Percentiles rank a stretch among this genome's conserved stretches.
These are phyloP conservation scores for Puccinia horiana DNA, from an alignment of 1,284 basidiomycete genomes.

Conservation along the genomic window DNA sequence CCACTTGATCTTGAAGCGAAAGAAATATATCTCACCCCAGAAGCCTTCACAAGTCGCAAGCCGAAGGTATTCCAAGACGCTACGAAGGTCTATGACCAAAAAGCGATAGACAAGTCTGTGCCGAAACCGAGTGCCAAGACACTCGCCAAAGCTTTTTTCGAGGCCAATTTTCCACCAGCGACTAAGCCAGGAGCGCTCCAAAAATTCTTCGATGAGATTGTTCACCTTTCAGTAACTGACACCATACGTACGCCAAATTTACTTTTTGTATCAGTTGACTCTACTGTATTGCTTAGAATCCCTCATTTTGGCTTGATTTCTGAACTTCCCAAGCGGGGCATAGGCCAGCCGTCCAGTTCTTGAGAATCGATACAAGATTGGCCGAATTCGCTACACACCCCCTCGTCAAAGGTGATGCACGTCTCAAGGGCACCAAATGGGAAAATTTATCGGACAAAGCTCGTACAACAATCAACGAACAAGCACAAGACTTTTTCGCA, in stretches of 20 bases:
- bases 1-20: neutral
- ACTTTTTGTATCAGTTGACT: neutral
- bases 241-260: neutral
- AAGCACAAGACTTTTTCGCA: neutral
- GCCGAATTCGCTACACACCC: neutral
- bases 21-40: constrained; percentile 1
- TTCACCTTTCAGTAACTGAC: no score
- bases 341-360: neutral
- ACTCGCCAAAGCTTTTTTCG: neutral
- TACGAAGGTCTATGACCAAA: neutral
- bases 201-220: constrained; percentile 2
- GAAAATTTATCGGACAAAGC: neutral
- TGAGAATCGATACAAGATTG: neutral
- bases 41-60: neutral
- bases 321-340: neutral
- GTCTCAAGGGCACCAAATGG: constrained; percentile 3
- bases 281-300: neutral
- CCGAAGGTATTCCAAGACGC: neutral
- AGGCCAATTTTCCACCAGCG: neutral
- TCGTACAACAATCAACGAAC: neutral
- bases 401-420: neutral
- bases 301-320: neutral
- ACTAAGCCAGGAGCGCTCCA: neutral
- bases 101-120: neutral
- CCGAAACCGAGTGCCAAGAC: neutral